These are phyloP conservation scores for Macrophomina pseudophaseolina DNA, from an alignment of 2,329 filamentous ascomycete species.

Conservation along the genomic window DNA sequence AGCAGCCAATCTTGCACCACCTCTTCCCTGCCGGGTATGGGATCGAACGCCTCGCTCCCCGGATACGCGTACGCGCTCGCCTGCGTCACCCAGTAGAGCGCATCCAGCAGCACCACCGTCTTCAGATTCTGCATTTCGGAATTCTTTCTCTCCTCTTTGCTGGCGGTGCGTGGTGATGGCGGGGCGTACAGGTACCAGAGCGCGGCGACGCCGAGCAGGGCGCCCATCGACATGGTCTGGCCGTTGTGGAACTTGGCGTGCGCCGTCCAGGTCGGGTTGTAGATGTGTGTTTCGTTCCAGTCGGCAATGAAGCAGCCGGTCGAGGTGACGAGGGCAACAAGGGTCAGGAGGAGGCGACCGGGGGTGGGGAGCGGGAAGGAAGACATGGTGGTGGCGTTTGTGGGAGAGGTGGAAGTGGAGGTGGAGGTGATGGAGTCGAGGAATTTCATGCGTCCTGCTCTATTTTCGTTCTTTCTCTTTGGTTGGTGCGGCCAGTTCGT, in stretches of 20 bases:
- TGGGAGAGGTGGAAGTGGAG: not conserved
- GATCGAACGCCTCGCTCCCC: conserved; percentile 28
- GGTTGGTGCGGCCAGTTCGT: not conserved
- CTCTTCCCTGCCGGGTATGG: not conserved
- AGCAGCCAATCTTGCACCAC: conserved; percentile 1
- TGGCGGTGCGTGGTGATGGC: not conserved
- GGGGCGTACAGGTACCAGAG: conserved; percentile 44
- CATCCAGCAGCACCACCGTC: conserved; percentile 40
- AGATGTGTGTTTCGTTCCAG: conserved; percentile 52
- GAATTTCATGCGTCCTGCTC: not conserved
- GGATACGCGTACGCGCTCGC: conserved; percentile 55
- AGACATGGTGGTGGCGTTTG: not conserved
- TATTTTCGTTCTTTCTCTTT: not conserved
- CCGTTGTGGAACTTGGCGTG: conserved; percentile 60
- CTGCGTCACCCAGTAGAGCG: conserved; percentile 52
- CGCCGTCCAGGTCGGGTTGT: conserved; percentile 56
- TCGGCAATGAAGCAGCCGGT: conserved; percentile 43
- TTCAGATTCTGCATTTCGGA: conserved; percentile 26
- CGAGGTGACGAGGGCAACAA: conserved; percentile 39
- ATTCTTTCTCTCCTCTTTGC: not conserved
- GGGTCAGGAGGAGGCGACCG: conserved; percentile 38
- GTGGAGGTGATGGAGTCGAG: not conserved
- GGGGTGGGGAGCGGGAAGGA: not conserved
- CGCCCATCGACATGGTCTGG: conserved; percentile 57
- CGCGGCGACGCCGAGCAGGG: conserved; percentile 46